Evolutionary conservation across 2,329 filamentous ascomycete genomes (phyloP), one percentile per base, ranked within the genome.

Genomic region (Fusarium continuum): DNA sequence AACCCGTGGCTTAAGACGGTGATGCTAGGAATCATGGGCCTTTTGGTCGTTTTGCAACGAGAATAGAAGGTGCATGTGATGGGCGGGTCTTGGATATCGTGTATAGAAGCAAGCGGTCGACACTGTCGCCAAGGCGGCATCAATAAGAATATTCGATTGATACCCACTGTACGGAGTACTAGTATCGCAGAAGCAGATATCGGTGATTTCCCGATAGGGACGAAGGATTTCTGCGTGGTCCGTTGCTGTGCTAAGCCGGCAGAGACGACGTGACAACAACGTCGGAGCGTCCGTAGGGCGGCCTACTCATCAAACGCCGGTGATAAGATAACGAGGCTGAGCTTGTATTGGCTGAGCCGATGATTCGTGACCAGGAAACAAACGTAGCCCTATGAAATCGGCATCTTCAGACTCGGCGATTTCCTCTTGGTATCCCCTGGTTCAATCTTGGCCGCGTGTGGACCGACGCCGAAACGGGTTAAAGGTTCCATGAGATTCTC

Each of bases 1-100:
- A 89, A 99, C 75, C 95, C 95, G 6, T 98, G 94, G 94, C 77
- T 98, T 70, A 99, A 99, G 85, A 96, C 92, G 36, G 94, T 89
- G 22, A 91, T 98, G 88, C 77, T 99, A 72, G 94, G 92, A 2
- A 85, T 97, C 45, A 99, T 99, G 95, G 95, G 94, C 2, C 76
- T 97, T 70, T 88, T 96, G 79, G 95, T 97, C 22, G 89, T 99
- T 41, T 76, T 99, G 70, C 95, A 99, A 76, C 82, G 93, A 72
- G 95, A 99, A 81, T 97, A 80, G 40, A 31, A 13, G 31, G 36
- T 31, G 9, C 34, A 19, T 22, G 26, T 17, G 32, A 34, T 9
- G 46, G 39, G 19, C 14, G 19, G 19, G 29, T 29, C n/a, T 26
- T 35, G 51, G 16, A 46, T 36, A 39, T 53, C 35, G 17, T 39